phyloP scores from a whole-genome alignment of 371 early-diverging fungal species.

The Cokeromyces recurvatus region DNA sequence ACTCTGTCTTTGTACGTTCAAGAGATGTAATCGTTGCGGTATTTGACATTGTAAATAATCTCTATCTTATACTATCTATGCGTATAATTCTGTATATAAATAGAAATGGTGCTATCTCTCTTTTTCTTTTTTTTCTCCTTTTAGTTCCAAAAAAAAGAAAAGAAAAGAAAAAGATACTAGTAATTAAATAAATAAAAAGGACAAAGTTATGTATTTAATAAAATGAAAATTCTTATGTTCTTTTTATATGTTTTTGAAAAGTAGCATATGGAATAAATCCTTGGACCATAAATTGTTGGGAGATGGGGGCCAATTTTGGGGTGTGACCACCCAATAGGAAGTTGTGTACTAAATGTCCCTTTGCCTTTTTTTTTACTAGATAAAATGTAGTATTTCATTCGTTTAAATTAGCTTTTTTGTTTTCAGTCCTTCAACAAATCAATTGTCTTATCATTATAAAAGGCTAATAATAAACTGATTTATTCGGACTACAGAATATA shows the following conservation, averaged over 20 bases:
- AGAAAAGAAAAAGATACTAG: neutral
- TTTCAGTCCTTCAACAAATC: too few relatives aligned
- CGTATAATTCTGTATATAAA: neutral
- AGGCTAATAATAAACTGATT: too few relatives aligned
- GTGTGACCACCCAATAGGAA: constrained; percentile 31
- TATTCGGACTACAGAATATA: too few relatives aligned
- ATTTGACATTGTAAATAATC: constrained; percentile 21
- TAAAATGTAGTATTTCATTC: too few relatives aligned
- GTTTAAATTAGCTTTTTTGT: too few relatives aligned
- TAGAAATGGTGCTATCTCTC: neutral
- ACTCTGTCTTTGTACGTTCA: constrained; percentile 43
- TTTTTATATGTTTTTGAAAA: too few relatives aligned
- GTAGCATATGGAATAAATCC: too few relatives aligned
- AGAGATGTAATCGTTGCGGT: constrained; percentile 10
- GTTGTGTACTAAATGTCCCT: too few relatives aligned
- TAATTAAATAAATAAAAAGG: neutral
- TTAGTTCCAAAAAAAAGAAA: constrained; percentile 1
- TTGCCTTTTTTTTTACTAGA: too few relatives aligned
- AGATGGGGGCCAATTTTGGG: constrained; percentile 25
- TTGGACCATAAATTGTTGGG: constrained; percentile 24
- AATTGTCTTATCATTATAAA: too few relatives aligned
- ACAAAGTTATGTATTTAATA: constrained; percentile 5
- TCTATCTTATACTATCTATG: too few relatives aligned
- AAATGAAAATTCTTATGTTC: constrained; percentile 1
- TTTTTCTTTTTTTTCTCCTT: neutral